A percentile compares a stretch with the other conserved stretches of the same genome.
phyloP scores from a whole-genome alignment of 805 yeast genomes.

The Ogataea thermomethanolica region DNA sequence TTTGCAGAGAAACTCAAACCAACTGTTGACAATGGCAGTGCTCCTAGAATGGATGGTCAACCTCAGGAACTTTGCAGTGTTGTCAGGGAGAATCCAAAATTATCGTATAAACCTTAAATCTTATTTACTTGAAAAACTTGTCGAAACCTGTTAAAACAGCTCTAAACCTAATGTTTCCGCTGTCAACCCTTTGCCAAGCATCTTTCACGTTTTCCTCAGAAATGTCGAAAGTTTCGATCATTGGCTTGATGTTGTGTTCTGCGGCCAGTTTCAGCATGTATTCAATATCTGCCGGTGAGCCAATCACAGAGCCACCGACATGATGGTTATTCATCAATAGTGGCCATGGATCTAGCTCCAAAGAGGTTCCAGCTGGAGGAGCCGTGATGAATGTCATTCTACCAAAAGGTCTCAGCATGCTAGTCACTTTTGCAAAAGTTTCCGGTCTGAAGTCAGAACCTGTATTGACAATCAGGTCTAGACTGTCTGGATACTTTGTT shows the following conservation, averaged over 20 bases:
- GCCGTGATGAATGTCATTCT: conserved; percentile 48
- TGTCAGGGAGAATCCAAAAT: conserved; percentile 9
- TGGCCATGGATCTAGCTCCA: conserved; percentile 2
- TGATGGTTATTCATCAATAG: conserved; percentile 44
- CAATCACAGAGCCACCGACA: conserved; percentile 58
- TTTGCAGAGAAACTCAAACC: conserved; percentile 20
- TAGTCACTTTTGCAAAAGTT: conserved; percentile 43
- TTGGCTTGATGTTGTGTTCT: conserved; percentile 53
- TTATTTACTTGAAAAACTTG: conserved; percentile 24
- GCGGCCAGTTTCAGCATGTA: conserved; percentile 66
- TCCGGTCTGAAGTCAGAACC: conserved; percentile 6
- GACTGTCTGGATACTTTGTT: conserved; percentile 26
- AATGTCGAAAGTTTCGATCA: conserved; percentile 60
- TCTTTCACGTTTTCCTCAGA: conserved; percentile 48
- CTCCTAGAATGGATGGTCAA: conserved; percentile 28
- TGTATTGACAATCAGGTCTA: conserved; percentile 45
- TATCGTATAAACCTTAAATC: background rate
- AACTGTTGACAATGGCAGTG: conserved; percentile 21
- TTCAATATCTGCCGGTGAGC: conserved; percentile 58
- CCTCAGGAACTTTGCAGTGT: conserved; percentile 18
- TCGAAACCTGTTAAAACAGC: conserved; percentile 57
- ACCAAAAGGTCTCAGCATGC: conserved; percentile 57
- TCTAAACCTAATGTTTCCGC: conserved; percentile 61
- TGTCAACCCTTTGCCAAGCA: conserved; percentile 52
- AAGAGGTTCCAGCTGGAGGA: conserved; percentile 33